A percentile compares a stretch with the other conserved stretches of the same genome.
Conservation (phyloP, 2,329 filamentous ascomycete species). For the Triangularia setosa region DNA sequence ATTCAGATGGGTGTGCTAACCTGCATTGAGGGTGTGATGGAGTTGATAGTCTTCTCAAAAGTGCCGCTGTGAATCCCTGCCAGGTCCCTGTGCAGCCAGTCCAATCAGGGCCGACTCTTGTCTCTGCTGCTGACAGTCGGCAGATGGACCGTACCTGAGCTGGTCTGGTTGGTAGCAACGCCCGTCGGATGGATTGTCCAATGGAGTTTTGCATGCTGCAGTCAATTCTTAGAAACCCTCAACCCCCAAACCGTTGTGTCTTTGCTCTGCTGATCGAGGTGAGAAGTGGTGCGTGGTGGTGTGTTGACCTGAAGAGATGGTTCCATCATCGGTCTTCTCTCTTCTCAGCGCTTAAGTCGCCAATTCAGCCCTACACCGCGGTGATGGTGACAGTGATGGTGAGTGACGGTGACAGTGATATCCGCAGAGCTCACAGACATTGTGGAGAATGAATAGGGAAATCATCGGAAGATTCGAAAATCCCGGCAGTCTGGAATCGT, state of each 20-base stretch:
- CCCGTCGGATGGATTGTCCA: neutral
- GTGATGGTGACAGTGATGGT: neutral
- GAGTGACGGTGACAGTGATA: neutral
- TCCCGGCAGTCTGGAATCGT: neutral
- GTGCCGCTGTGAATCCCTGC: constrained; percentile 16
- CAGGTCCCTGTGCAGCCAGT: neutral
- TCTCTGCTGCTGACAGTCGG: neutral
- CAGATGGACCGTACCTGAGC: constrained; percentile 5
- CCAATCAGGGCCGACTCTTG: neutral
- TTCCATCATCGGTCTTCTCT: neutral
- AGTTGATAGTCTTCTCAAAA: constrained; percentile 8
- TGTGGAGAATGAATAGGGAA: neutral
- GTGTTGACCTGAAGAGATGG: neutral
- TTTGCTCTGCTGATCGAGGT: constrained; percentile 1
- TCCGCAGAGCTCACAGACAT: neutral
- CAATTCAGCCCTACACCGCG: neutral
- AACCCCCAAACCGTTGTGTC: neutral
- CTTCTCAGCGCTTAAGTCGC: constrained; percentile 5
- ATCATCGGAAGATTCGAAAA: neutral
- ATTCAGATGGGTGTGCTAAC: constrained; percentile 11
- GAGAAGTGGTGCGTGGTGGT: constrained; percentile 2
- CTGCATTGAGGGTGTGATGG: constrained; percentile 20
- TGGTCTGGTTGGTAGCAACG: neutral
- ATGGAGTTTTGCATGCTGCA: constrained; percentile 3
- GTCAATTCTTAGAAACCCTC: constrained; percentile 9